phyloP scores from a whole-genome alignment of 2,329 filamentous ascomycete genomes.

The Penicillium brasilianum region DNA sequence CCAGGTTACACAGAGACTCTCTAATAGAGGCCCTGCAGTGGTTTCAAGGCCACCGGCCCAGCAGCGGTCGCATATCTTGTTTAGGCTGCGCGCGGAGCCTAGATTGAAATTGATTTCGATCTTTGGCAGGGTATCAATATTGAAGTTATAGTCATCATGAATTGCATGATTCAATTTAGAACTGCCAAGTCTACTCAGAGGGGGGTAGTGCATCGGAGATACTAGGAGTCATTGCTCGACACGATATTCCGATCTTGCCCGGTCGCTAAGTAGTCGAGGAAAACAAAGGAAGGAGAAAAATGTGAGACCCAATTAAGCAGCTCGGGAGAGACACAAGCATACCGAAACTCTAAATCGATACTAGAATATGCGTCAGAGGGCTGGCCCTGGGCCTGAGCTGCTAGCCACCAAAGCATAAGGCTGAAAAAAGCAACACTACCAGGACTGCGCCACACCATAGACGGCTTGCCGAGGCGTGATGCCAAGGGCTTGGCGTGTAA shows the following conservation, averaged over 20 bases:
- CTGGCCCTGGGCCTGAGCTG: background rate
- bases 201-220: background rate
- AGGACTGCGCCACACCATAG: conserved; percentile 6
- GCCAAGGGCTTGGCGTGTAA: conserved; percentile 6
- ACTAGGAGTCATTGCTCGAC: background rate
- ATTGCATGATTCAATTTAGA: background rate
- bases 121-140: background rate
- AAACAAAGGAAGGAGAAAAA: background rate
- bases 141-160: background rate
- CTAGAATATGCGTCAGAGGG: conserved; percentile 1
- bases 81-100: background rate
- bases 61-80: background rate
- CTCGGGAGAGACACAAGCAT: background rate
- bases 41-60: too few relatives aligned
- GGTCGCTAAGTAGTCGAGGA: background rate
- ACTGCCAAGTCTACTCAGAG: background rate
- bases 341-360: background rate
- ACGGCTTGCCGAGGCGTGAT: conserved; percentile 1
- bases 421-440: conserved; percentile 8
- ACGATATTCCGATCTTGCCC: conserved; percentile 5
- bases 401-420: conserved; percentile 4
- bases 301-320: conserved; percentile 4
- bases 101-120: background rate
- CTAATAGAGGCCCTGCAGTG: background rate
- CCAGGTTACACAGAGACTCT: background rate